A percentile compares a stretch with the other conserved stretches of the same genome.
phyloP scores from a whole-genome alignment of 129 eudicot genomes.

The Ambrosia artemisiifolia region DNA sequence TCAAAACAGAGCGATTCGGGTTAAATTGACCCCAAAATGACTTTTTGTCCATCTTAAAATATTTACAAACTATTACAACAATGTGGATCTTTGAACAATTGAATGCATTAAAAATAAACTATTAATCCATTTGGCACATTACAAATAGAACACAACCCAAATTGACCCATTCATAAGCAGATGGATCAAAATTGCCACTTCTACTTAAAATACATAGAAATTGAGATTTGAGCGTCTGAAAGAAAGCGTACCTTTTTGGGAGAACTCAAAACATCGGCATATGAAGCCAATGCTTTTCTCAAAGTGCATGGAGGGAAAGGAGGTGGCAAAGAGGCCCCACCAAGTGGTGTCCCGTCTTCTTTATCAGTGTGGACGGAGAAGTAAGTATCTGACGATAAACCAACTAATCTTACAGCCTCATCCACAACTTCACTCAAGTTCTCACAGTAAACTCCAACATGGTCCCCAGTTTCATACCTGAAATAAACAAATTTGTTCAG shows the following conservation, averaged over 20 bases:
- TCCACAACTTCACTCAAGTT: slow-evolving; percentile 76
- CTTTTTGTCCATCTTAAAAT: neutral
- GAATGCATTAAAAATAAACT: neutral
- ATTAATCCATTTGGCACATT: neutral
- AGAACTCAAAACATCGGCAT: slow-evolving; percentile 83
- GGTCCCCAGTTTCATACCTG: slow-evolving; percentile 98
- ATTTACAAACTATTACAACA: neutral
- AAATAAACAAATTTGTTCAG: neutral
- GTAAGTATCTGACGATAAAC: slow-evolving; percentile 64
- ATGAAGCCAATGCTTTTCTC: slow-evolving; percentile 73
- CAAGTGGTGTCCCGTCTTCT: slow-evolving; percentile 74
- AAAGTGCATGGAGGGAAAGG: slow-evolving; percentile 94
- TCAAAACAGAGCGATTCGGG: neutral
- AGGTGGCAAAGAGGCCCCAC: slow-evolving; percentile 82
- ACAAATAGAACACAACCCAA: neutral
- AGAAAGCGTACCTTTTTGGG: slow-evolving; percentile 74
- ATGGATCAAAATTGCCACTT: neutral
- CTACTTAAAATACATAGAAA: neutral
- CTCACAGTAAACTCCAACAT: slow-evolving; percentile 96
- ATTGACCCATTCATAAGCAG: neutral
- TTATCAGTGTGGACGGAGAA: slow-evolving; percentile 81
- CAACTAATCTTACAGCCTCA: slow-evolving; percentile 72
- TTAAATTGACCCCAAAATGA: neutral
- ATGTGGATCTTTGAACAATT: neutral
- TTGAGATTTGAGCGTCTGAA: neutral